Conservation (phyloP, 345 rosid species). For the Turnera subulata region DNA sequence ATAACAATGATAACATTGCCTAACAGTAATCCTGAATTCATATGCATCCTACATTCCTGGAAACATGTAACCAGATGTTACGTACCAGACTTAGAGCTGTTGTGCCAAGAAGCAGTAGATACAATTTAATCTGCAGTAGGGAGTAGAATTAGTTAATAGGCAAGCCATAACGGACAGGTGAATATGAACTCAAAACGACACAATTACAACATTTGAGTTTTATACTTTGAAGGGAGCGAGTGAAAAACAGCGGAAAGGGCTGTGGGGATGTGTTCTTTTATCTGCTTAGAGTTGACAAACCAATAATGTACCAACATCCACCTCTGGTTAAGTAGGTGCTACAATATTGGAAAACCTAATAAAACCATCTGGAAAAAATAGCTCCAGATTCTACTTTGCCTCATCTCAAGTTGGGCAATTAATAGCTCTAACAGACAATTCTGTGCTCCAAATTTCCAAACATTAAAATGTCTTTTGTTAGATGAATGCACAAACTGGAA, state of each 20-base stretch:
- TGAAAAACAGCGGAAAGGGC: neutral
- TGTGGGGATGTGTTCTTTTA: too few relatives aligned
- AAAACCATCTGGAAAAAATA: too few relatives aligned
- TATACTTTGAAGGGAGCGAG: neutral
- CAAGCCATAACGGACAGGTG: too few relatives aligned
- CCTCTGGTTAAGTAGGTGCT: too few relatives aligned
- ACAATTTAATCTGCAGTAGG: slow-evolving; percentile 66
- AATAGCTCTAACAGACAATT: neutral
- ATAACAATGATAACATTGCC: neutral
- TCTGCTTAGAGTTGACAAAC: too few relatives aligned
- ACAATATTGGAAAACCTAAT: too few relatives aligned
- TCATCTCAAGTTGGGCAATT: neutral
- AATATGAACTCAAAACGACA: too few relatives aligned
- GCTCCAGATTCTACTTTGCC: neutral
- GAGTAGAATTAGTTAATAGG: neutral
- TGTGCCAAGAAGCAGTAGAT: slow-evolving; percentile 89
- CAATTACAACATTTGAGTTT: too few relatives aligned
- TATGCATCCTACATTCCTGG: neutral
- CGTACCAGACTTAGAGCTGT: slow-evolving; percentile 85
- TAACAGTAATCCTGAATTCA: neutral
- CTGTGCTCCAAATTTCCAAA: neutral
- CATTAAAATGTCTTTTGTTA: neutral
- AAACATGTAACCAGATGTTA: neutral
- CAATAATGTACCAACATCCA: too few relatives aligned
- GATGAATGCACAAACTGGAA: neutral